Evolutionary conservation across 345 rosid genomes (phyloP).

Genomic region (Gossypium mustelinum): DNA sequence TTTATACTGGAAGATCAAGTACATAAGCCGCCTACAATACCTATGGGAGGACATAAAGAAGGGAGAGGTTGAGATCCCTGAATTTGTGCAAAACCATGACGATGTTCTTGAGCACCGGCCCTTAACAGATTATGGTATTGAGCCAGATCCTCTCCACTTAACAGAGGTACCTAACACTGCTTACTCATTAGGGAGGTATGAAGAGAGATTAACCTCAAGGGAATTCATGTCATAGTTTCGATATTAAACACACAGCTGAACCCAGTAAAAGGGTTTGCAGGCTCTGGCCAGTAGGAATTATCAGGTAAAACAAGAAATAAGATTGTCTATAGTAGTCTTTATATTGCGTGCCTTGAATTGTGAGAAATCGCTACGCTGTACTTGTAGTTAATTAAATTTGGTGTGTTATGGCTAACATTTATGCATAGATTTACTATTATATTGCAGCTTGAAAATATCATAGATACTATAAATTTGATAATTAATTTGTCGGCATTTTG

Average conservation of each 20-base stretch:
- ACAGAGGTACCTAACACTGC: conserved; percentile 50
- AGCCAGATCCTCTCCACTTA: conserved; percentile 71
- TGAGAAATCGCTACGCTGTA: background rate
- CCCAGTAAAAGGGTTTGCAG: background rate
- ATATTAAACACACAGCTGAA: background rate
- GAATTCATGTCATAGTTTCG: conserved; percentile 30
- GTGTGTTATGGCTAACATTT: background rate
- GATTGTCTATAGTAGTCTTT: background rate
- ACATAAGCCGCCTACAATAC: conserved; percentile 82
- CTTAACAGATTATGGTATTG: conserved; percentile 87
- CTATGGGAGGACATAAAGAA: conserved; percentile 80
- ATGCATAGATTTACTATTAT: background rate
- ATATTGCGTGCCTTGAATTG: background rate
- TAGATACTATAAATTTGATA: background rate
- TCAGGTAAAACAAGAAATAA: background rate
- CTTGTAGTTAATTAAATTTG: background rate
- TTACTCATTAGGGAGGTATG: conserved; percentile 57
- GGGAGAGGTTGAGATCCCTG: conserved; percentile 83
- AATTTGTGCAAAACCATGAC: conserved; percentile 71
- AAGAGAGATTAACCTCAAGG: conserved; percentile 62
- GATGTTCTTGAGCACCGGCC: conserved; percentile 84
- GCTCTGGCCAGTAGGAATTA: background rate
- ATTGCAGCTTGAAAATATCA: background rate
- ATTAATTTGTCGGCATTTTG: background rate
- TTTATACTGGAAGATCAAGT: conserved; percentile 87